Conservation (phyloP, 1,139 yeast species). For the Trichomonascaceae sp. region DNA sequence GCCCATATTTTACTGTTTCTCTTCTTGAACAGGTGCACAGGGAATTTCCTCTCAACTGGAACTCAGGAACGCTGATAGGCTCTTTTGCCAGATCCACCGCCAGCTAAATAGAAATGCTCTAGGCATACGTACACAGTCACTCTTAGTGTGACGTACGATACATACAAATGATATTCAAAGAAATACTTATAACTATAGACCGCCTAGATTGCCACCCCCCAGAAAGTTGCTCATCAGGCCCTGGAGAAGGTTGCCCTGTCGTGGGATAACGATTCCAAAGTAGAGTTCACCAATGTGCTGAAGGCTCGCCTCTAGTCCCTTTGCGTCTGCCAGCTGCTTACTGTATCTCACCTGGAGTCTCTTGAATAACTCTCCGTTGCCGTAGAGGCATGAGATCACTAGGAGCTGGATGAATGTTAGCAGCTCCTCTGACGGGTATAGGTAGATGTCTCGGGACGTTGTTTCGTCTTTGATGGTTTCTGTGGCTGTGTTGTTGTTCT, state of each 20-base stretch:
- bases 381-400: slow-evolving; percentile 46
- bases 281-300: slow-evolving; percentile 33
- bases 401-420: slow-evolving; percentile 62
- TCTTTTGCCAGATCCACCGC: too few species aligned
- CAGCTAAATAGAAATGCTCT: too few species aligned
- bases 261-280: slow-evolving; percentile 46
- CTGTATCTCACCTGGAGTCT: slow-evolving; percentile 45
- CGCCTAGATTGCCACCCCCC: slow-evolving; percentile 14
- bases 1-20: too few species aligned
- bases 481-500: slow-evolving; percentile 2
- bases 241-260: slow-evolving; percentile 57
- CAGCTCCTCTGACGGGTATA: slow-evolving; percentile 27
- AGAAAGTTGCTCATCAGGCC: slow-evolving; percentile 78
- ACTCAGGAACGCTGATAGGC: too few species aligned
- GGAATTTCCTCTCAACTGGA: too few species aligned
- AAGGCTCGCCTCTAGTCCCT: slow-evolving; percentile 21
- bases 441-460: slow-evolving; percentile 13
- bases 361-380: slow-evolving; percentile 35
- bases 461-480: slow-evolving; percentile 2
- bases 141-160: too few species aligned
- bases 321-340: slow-evolving; percentile 32
- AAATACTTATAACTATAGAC: too few species aligned
- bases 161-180: too few species aligned
- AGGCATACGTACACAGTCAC: too few species aligned
- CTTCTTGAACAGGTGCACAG: too few species aligned